Evolutionary conservation across 179 eudicot genomes (phyloP), one percentile per base, ranked within the genome.

Genomic region (Beta macrorhiza): DNA sequence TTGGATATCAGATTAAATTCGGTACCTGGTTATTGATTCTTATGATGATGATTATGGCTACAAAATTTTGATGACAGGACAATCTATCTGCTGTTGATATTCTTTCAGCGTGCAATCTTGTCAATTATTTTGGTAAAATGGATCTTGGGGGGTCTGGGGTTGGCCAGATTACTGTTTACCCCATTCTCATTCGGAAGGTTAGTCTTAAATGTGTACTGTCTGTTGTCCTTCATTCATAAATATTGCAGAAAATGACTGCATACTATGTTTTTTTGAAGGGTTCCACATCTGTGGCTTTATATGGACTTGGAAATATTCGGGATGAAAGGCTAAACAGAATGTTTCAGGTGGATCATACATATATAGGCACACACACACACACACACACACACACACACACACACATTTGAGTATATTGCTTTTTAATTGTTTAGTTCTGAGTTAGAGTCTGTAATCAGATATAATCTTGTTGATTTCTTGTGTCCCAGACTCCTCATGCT

Each of bases 21-120:
- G 64, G 22, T 44, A 56, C 75, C 37, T 71, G 49, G 56, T 13
- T 22, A 55, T 10, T 20, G 32, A 44, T 19, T 61, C 17, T 58
- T 74, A 74, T 7, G 32, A 59, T 62, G 25, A 57, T 53, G 63
- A 52, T 74, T 65, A 52, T 58, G 69, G 73, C 75, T 78, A 72
- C 47, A 16, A 67, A 58, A 17, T 62, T 79, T 56, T 81, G 52
- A 44, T 85, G 67, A 85, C 92, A 97, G 99, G 99, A 97, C 81
- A 97, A 97, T 89, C 99, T 97, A 78, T 97, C 99, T 79, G 99
- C 98, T 69, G 94, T 97, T 80, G 99, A 97, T 85, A 94, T 97
- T 77, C 97, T 97, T 76, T 97, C 99, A 74, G 94, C 98, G 9
- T 97, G 99, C 90, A 97, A 97, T 91, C 97, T 97, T 82, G 94